Conservation (phyloP, 352 stramenopile genomes). For the Pythium aristosporum region DNA sequence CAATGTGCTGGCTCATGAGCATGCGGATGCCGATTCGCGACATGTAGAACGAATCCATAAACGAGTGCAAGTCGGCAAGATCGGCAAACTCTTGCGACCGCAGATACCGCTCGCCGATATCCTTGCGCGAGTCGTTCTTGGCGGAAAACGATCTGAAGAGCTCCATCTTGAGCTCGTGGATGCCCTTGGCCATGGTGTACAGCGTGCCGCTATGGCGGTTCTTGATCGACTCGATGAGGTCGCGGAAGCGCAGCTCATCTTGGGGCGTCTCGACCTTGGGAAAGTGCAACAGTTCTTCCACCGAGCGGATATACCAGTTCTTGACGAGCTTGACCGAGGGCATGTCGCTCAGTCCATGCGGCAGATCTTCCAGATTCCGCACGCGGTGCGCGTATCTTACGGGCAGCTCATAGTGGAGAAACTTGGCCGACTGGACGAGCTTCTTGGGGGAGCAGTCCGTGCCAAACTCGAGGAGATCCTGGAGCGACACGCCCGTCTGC, state of each 20-base stretch:
- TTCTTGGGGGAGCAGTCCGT: slow-evolving; percentile 79
- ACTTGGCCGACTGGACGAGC: slow-evolving; percentile 92
- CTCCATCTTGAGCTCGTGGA: slow-evolving; percentile 96
- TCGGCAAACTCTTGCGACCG: slow-evolving; percentile 85
- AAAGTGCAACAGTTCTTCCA: slow-evolving; percentile 92
- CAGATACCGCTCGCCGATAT: slow-evolving; percentile 68
- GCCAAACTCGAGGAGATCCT: slow-evolving; percentile 89
- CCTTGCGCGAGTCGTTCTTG: slow-evolving; percentile 44
- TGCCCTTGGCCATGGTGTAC: slow-evolving; percentile 99
- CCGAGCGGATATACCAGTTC: slow-evolving; percentile 97
- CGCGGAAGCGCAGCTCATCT: slow-evolving; percentile 91
- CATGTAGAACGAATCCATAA: slow-evolving; percentile 99
- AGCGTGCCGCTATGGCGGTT: slow-evolving; percentile 96
- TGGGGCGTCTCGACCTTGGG: slow-evolving; percentile 79
- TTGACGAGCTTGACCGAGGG: slow-evolving; percentile 93
- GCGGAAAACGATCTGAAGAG: slow-evolving; percentile 71
- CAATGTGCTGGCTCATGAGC: slow-evolving; percentile 99
- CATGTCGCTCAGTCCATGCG: slow-evolving; percentile 94
- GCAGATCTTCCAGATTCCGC: slow-evolving; percentile 94
- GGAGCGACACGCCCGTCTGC: slow-evolving; percentile 85
- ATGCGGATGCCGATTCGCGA: slow-evolving; percentile 99
- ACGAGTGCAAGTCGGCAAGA: slow-evolving; percentile 95
- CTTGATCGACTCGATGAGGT: slow-evolving; percentile 97
- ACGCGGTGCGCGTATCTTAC: slow-evolving; percentile 97
- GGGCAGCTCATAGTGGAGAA: slow-evolving; percentile 97